Evolutionary conservation across 2,329 filamentous ascomycete species (phyloP), one percentile per base, ranked within the genome.

Genomic region (Sporothrix mexicana): DNA sequence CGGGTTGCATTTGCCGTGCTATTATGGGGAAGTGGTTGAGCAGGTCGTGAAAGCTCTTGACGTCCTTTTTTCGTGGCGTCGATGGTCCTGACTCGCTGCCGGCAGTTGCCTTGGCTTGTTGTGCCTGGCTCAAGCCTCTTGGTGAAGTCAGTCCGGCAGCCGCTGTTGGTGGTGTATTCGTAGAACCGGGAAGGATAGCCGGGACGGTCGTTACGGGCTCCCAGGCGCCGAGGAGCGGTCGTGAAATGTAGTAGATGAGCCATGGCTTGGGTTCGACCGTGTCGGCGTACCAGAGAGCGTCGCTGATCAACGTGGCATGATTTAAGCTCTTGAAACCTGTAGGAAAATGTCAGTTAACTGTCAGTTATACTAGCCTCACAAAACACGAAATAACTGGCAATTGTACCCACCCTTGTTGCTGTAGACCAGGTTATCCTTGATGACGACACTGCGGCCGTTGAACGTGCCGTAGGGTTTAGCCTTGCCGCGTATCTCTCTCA

Each of bases 171-270:
- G 3, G 30, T 36, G 30, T 2, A 7, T 36, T 36, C 3, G 30
- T 36, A 36, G 30, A 36, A 36, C 30, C 30, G 30, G 81, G 85
- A 76, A 91, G 82, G 9, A 88, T 76, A 1, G 94, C 94, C 2
- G 92, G 90, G 4, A 87, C 82, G 68, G 95, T 91, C 75, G 90
- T 91, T 69, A 90, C 86, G 69, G 94, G 88, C 78, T 97, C 94
- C 85, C 92, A 95, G 0, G 88, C 87, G 30, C 96, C 96, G 23
- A 98, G 88, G 69, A 99, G 84, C 1, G 96, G 96, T 69, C 90
- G 91, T 36, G 95, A 96, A 75, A 99, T 97, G 82, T 95, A 98
- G 86, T 98, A 98, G 74, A 99, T 88, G 59, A 99, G 89, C 94
- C 96, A 99, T 87, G 95, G 93, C 77, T 94, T 92, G 15, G 93